Base-by-base conservation (phyloP, 306 rosid genomes). In the Vigna nakashimae region DNA sequence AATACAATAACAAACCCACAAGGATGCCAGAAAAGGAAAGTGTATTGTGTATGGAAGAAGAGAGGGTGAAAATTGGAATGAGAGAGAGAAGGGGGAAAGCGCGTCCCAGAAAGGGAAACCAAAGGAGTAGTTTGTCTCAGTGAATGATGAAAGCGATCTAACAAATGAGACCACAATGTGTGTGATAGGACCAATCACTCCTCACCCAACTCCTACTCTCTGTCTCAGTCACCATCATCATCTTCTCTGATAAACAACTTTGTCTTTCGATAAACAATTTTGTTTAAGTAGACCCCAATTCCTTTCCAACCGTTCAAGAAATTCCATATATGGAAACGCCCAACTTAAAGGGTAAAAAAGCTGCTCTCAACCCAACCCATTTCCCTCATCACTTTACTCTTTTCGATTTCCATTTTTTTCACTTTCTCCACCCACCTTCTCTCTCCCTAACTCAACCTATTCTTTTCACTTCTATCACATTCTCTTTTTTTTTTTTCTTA, bases 101-200 rank as follows among this genome's bases (percentile, higher is more conserved):
- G 71, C 84, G 84, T 79, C 81, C 86, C 69, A 66, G 70, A 82
- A 86, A 79, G 85, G 88, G 89, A 78, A 89, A 83, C 89, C 87
- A 65, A 81, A 85, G 69, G 62, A 78, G 77, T 65, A 45, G 85
- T 82, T 77, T 86, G 88, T 85, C 76, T 72, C 51, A 60, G 69
- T 83, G 83, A 89, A 83, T 75, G 82, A 81, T 83, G 90, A 89
- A 86, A 89, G 90, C 77, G 88, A 86, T 88, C 60, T 63, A 77
- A 82, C 89, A 84, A 40, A 40, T 58, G 30, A 52, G 69, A 69
- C 42, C 81, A 75, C 63, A 36, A 59, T 75, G 55, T 79, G 38
- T 16, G 34, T 75, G 56, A 48, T 68, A 78, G 71, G 49, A 81
- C 86, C 73, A 77, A 74, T 83, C 20, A 69, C 65, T 79, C 71